Base-by-base conservation (phyloP, 2,329 filamentous ascomycete genomes). In the Clonostachys chloroleuca region DNA sequence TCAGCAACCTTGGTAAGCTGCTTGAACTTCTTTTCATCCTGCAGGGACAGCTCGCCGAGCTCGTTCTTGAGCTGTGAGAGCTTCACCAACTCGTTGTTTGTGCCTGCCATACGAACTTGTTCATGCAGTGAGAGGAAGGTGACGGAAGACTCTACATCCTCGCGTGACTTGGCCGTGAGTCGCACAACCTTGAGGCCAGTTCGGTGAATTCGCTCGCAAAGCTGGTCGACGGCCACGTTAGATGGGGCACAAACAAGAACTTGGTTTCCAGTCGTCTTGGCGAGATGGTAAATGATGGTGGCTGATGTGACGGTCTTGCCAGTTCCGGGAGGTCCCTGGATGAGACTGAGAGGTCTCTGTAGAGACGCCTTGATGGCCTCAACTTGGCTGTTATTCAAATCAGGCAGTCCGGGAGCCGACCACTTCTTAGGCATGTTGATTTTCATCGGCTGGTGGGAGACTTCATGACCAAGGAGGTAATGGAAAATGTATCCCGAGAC, bases 401-500 rank as follows among this genome's bases (percentile, higher is more conserved):
- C 94, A 12, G 94, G 94, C 50, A 99, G 81, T 45, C 91, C 90
- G 37, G 92, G 94, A 17, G 92, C 94, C 61, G 88, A 95, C 71
- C 96, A 97, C 70, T 97, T 96, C 73, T 95, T 94, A 51, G 94
- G 94, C 66, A 97, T 81, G 57, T 89, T 87, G 30, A 90, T 92
- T 75, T 96, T 97, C 86, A 96, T 94, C 6, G 92, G 91, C 45
- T 91, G 92, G 37, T 92, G 84, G 30, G 91, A 90, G 49, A 97
- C 94, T 63, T 97, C 92, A 60, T 97, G 91, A 46, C 94, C 94
- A 34, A 99, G 82, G 18, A 99, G 80, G 55, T 94, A 94, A 66
- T 99, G 94, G 73, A 97, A 99, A 54, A 99, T 96, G 69, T 96
- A 99, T 36, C 94, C 94, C 18, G 94, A 97, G 40, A 99, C 92